Conservation (phyloP, 2,329 filamentous ascomycete genomes). For the Penicillium concentricum region DNA sequence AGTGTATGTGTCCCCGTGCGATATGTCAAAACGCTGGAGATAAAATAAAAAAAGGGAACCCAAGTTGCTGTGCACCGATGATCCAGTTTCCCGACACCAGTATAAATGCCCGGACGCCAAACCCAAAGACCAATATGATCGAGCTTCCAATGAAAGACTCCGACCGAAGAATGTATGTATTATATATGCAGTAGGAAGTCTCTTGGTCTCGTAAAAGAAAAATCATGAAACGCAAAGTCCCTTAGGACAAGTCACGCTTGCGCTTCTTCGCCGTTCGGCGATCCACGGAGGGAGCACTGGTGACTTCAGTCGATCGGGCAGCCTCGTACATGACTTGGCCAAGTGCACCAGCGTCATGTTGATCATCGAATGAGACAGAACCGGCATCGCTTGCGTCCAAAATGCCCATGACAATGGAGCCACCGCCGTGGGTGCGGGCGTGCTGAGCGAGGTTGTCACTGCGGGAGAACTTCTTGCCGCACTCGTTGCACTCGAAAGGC, state of each 20-base stretch:
- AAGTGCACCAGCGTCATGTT: slow-evolving; percentile 63
- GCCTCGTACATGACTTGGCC: slow-evolving; percentile 82
- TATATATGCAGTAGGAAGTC: slow-evolving; percentile 34
- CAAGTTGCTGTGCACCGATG: slow-evolving; percentile 25
- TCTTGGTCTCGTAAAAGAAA: slow-evolving; percentile 40
- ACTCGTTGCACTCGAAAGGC: slow-evolving; percentile 96
- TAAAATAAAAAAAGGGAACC: slow-evolving; percentile 12
- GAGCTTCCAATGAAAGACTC: slow-evolving; percentile 23
- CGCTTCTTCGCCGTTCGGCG: slow-evolving; percentile 70
- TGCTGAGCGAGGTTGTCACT: slow-evolving; percentile 98
- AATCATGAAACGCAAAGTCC: slow-evolving; percentile 11
- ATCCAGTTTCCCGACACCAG: slow-evolving; percentile 17
- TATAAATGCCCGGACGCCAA: slow-evolving; percentile 39
- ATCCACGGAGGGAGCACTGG: slow-evolving; percentile 41
- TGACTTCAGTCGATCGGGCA: slow-evolving; percentile 65
- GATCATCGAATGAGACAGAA: slow-evolving; percentile 45
- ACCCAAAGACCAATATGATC: slow-evolving; percentile 29
- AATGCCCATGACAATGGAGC: slow-evolving; percentile 87
- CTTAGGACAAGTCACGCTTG: slow-evolving; percentile 66
- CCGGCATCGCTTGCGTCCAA: slow-evolving; percentile 66
- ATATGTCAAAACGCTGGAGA: slow-evolving; percentile 9
- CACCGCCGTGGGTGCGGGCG: slow-evolving; percentile 85
- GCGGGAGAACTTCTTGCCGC: slow-evolving; percentile 98
- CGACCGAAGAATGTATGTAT: slow-evolving; percentile 29
- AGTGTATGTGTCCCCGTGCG: slow-evolving; percentile 9